phyloP scores from a whole-genome alignment of 768 basidiomycete species.

The Naganishia vishniacii region DNA sequence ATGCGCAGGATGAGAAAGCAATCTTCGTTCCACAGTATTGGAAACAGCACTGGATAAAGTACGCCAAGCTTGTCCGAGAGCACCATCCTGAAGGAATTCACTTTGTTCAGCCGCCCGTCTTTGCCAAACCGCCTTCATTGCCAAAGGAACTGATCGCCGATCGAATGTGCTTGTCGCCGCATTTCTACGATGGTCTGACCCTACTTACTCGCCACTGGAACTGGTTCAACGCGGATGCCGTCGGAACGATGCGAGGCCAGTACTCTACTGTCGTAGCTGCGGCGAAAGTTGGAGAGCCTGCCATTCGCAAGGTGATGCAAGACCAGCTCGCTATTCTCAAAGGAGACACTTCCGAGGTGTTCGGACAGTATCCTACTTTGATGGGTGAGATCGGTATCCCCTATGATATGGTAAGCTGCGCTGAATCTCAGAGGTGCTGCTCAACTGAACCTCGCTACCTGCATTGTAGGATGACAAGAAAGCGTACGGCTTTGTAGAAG shows the following conservation, averaged over 20 bases:
- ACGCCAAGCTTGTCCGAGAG: constrained; percentile 50
- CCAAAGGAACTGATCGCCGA: constrained; percentile 57
- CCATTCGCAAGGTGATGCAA: constrained; percentile 71
- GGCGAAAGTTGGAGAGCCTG: constrained; percentile 69
- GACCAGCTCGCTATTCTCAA: constrained; percentile 77
- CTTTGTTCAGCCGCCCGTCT: constrained; percentile 90
- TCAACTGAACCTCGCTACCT: constrained; percentile 36
- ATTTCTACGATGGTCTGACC: constrained; percentile 94
- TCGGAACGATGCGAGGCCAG: constrained; percentile 76
- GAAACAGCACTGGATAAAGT: constrained; percentile 51
- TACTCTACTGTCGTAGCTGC: constrained; percentile 62
- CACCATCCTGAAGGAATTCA: constrained; percentile 75
- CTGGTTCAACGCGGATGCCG: constrained; percentile 60
- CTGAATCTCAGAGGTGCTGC: constrained; percentile 5
- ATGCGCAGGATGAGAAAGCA: constrained; percentile 46
- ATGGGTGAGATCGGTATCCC: constrained; percentile 62
- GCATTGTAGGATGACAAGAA: constrained; percentile 63
- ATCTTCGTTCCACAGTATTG: constrained; percentile 76
- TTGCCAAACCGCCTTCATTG: constrained; percentile 66
- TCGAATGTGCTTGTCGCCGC: constrained; percentile 70
- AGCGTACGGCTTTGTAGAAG: constrained; percentile 69
- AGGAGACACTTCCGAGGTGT: constrained; percentile 56
- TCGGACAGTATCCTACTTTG: constrained; percentile 45
- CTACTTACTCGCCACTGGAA: constrained; percentile 77
- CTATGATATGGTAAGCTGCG: constrained; percentile 75